A percentile compares a stretch with the other conserved stretches of the same genome.
Evolutionary conservation across 2,329 filamentous ascomycete species (phyloP).

Genomic region (Aspergillus pseudoviridinutans): DNA sequence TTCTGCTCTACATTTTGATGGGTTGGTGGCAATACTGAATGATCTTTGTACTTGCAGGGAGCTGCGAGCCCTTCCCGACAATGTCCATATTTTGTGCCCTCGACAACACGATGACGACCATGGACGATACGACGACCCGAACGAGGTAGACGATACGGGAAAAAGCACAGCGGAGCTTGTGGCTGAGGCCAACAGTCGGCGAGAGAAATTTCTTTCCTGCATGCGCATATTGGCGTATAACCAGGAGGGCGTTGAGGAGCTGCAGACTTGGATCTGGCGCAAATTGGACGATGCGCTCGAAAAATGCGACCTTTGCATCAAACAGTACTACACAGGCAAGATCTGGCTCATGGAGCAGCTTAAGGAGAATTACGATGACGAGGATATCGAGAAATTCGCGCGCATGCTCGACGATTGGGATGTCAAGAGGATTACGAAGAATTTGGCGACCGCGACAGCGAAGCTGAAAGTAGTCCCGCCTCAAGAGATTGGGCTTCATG

Average conservation of each 20-base stretch:
- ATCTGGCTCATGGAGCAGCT: slow-evolving; percentile 60
- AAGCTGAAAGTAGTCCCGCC: slow-evolving; percentile 51
- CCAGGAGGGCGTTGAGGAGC: slow-evolving; percentile 55
- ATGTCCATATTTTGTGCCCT: slow-evolving; percentile 66
- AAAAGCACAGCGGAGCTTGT: slow-evolving; percentile 44
- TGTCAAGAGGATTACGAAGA: slow-evolving; percentile 57
- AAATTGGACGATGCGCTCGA: slow-evolving; percentile 58
- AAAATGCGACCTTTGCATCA: slow-evolving; percentile 66
- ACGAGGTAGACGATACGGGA: slow-evolving; percentile 46
- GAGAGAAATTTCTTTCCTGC: slow-evolving; percentile 62
- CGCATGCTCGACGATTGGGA: slow-evolving; percentile 58
- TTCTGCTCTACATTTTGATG: neutral
- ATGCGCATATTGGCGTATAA: slow-evolving; percentile 66
- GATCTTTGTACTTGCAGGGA: slow-evolving; percentile 28
- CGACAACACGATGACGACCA: slow-evolving; percentile 59
- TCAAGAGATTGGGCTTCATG: slow-evolving; percentile 47
- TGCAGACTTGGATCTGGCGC: slow-evolving; percentile 57
- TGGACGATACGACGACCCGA: slow-evolving; percentile 59
- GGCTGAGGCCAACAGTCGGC: slow-evolving; percentile 51
- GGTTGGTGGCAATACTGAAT: slow-evolving; percentile 10
- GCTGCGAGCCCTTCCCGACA: slow-evolving; percentile 41
- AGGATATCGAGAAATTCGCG: slow-evolving; percentile 49
- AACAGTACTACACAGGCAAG: slow-evolving; percentile 69
- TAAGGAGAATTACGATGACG: slow-evolving; percentile 51
- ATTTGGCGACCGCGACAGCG: slow-evolving; percentile 54